phyloP scores from a whole-genome alignment of 1,284 basidiomycete genomes.

The Puccinia sorghi region DNA sequence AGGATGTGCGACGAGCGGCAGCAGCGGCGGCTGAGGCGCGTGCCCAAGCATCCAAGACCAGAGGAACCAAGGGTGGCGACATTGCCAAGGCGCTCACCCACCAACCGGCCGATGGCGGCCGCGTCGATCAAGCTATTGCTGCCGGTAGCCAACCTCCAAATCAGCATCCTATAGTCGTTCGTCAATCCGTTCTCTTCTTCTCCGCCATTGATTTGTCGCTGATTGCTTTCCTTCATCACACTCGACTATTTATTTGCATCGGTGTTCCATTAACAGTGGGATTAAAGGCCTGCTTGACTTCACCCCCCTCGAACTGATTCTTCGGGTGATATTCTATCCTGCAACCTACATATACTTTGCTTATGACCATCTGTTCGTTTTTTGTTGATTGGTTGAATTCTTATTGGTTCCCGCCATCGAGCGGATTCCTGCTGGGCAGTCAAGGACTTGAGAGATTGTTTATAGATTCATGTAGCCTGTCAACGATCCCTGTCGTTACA shows the following conservation, averaged over 20 bases:
- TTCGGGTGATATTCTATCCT: background rate
- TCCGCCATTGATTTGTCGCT: background rate
- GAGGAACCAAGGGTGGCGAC: constrained; percentile 36
- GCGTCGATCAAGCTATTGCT: constrained; percentile 33
- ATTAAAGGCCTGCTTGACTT: background rate
- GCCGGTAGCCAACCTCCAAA: constrained; percentile 14
- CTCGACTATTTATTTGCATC: background rate
- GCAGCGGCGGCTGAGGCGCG: constrained; percentile 28
- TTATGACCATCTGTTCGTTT: background rate
- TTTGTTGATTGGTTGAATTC: background rate
- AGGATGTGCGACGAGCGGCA: constrained; percentile 8
- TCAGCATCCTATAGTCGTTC: constrained; percentile 31
- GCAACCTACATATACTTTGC: background rate
- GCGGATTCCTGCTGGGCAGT: background rate
- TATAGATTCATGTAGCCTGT: no score
- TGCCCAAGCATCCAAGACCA: constrained; percentile 24
- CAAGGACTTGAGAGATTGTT: no score
- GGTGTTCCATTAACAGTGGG: background rate
- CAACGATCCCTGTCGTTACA: background rate
- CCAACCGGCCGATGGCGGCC: constrained; percentile 26
- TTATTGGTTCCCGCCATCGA: background rate
- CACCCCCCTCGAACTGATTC: background rate
- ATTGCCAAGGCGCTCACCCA: constrained; percentile 14
- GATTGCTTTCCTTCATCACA: background rate
- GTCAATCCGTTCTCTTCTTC: background rate